phyloP scores from a whole-genome alignment of 2,329 filamentous ascomycete species.

The Trichoderma breve region DNA sequence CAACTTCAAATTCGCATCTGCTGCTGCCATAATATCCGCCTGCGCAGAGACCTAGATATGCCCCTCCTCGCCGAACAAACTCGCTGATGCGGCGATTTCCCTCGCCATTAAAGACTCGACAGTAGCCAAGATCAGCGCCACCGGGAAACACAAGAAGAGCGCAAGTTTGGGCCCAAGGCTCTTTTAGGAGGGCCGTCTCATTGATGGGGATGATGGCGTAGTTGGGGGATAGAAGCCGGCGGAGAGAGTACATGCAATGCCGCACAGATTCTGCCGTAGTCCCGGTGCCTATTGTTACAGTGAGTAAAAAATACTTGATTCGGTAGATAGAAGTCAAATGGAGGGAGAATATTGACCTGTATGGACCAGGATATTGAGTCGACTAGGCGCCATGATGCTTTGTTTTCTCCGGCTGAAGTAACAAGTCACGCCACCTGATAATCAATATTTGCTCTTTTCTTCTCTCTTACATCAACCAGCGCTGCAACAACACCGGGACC shows the following conservation, averaged over 20 bases:
- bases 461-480: conserved; percentile 17
- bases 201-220: conserved; percentile 90
- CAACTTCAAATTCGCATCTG: conserved; percentile 88
- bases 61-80: conserved; percentile 81
- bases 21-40: conserved; percentile 86
- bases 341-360: conserved; percentile 58
- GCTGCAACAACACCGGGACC: conserved; percentile 15
- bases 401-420: neutral
- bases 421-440: neutral
- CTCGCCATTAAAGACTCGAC: conserved; percentile 78
- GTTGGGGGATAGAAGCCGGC: conserved; percentile 79
- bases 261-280: conserved; percentile 85
- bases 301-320: neutral
- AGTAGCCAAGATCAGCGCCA: conserved; percentile 91
- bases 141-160: conserved; percentile 89
- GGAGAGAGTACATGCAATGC: conserved; percentile 83
- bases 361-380: conserved; percentile 91
- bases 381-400: conserved; percentile 59
- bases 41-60: conserved; percentile 88
- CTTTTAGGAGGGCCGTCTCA: conserved; percentile 75
- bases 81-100: conserved; percentile 83
- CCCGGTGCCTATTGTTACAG: conserved; percentile 63
- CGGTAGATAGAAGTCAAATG: neutral
- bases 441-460: conserved; percentile 15
- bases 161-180: conserved; percentile 86